Evolutionary conservation across 331 rosid genomes (phyloP).

Genomic region (Acacia concinna): DNA sequence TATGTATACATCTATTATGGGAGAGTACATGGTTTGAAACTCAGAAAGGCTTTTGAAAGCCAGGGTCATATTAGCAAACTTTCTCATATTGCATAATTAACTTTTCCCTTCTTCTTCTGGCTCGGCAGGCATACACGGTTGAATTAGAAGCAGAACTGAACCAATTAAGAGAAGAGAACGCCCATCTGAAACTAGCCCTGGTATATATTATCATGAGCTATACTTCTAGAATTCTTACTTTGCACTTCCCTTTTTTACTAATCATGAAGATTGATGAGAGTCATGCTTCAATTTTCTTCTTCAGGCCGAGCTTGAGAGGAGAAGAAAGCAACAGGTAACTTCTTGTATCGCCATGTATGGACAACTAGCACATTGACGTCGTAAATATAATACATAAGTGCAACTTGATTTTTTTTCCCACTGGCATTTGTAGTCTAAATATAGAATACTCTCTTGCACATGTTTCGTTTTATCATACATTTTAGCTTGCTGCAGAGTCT

Average conservation of each 20-base stretch:
- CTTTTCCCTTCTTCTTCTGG: not conserved
- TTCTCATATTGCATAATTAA: not conserved
- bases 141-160: conserved; percentile 91
- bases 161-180: conserved; percentile 72
- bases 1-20: not conserved
- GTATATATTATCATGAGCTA: conserved; percentile 32
- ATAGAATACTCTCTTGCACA: not conserved
- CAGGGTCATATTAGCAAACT: not conserved
- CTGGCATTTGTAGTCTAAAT: no score
- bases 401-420: no score
- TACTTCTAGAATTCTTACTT: not conserved
- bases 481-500: conserved; percentile 38
- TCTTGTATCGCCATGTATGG: not conserved
- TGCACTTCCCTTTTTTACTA: not conserved
- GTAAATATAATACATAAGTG: not conserved
- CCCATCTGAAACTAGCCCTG: conserved; percentile 76
- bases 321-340: conserved; percentile 68
- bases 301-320: conserved; percentile 74
- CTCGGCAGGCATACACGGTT: conserved; percentile 84
- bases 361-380: not conserved
- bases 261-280: conserved; percentile 23
- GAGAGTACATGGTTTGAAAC: not conserved
- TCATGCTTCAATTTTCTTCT: conserved; percentile 17
- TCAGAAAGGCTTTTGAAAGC: not conserved
- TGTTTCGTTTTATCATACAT: not conserved